A percentile compares a stretch with the other conserved stretches of the same genome.
These are phyloP conservation scores for Diaporthe citrichinensis DNA, from an alignment of 2,329 filamentous ascomycete genomes.

Conservation along the genomic window DNA sequence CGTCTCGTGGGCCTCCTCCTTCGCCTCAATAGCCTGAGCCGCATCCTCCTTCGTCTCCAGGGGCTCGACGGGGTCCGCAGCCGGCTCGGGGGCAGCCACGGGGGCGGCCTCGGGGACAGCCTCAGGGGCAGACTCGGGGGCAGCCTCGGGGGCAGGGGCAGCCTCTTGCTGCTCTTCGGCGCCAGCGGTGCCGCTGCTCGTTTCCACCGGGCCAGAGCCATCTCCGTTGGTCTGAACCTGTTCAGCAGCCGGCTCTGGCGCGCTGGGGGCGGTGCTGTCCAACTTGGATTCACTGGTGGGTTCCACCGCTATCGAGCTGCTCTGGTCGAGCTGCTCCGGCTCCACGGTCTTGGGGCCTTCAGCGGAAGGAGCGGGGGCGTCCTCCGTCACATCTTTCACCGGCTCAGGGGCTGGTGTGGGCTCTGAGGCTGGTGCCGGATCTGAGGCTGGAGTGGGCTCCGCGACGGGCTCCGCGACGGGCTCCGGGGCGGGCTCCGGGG, in stretches of 20 bases:
- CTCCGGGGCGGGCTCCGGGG: background rate
- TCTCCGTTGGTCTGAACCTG: background rate
- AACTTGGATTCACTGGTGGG: background rate
- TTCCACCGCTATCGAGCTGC: background rate
- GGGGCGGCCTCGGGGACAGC: too few relatives aligned
- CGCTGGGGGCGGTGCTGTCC: background rate
- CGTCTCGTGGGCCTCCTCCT: background rate
- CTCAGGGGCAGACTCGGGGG: background rate
- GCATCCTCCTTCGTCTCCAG: conserved; percentile 5
- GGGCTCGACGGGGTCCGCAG: conserved; percentile 1
- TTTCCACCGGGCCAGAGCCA: background rate
- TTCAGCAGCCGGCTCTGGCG: conserved; percentile 16
- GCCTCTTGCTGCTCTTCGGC: conserved; percentile 14
- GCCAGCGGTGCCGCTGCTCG: background rate
- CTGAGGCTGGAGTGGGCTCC: background rate
- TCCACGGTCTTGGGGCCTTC: conserved; percentile 29
- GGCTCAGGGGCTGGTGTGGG: background rate
- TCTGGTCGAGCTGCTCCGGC: conserved; percentile 2
- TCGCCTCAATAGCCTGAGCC: background rate
- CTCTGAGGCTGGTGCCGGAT: background rate
- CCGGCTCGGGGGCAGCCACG: background rate
- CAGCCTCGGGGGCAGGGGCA: background rate
- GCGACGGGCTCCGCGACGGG: background rate
- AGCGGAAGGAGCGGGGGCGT: conserved; percentile 7
- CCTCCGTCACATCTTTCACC: background rate